Evolutionary conservation across 2,329 filamentous ascomycete genomes (phyloP), one percentile per base, ranked within the genome.

Genomic region (Pezicula radicicola): DNA sequence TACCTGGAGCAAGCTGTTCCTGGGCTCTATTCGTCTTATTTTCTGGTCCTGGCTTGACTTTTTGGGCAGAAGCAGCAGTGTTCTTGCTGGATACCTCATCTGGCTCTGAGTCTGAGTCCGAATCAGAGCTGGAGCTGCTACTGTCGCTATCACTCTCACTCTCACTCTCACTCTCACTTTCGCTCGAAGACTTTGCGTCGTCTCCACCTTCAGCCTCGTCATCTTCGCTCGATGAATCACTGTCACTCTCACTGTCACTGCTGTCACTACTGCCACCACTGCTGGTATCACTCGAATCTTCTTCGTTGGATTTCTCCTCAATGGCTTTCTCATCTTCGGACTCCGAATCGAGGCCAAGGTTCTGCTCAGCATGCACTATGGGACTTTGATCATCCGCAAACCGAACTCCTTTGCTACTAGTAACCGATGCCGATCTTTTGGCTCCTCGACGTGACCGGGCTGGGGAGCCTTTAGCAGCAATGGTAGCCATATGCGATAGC

Each of bases 81-180:
- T 27, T 19, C 50, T 69, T 73, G 39, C 68, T 72, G 0, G 74
- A 68, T 27, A 63, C 30, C 52, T 71, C 70, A 44, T 75, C 72
- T 40, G 55, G 66, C 44, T 68, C 30, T 33, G 30, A 33, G 30
- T 33, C 30, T 13, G 30, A 33, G 2, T 68, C 66, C 13, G 70
- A 71, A 28, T 74, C 75, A 4, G 71, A 33, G 43, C 53, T 68
- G 46, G 43, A 61, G 56, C 57, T 63, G 48, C 62, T 58, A 57
- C 52, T 55, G 21, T 54, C 52, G 39, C 49, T 54, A 46, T 59
- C 57, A 47, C 54, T 60, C 43, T 62, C 58, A 52, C 57, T 55
- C 16, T 60, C 56, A 25, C 40, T 55, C n/a, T 59, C 57, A 47
- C 54, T 60, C 43, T 52, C 50, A 18, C 43, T 25, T 25, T 52